Percentiles rank a stretch among this genome's conserved stretches.
phyloP scores from a whole-genome alignment of 1,139 yeast genomes.

The Kluyveromyces marxianus region DNA sequence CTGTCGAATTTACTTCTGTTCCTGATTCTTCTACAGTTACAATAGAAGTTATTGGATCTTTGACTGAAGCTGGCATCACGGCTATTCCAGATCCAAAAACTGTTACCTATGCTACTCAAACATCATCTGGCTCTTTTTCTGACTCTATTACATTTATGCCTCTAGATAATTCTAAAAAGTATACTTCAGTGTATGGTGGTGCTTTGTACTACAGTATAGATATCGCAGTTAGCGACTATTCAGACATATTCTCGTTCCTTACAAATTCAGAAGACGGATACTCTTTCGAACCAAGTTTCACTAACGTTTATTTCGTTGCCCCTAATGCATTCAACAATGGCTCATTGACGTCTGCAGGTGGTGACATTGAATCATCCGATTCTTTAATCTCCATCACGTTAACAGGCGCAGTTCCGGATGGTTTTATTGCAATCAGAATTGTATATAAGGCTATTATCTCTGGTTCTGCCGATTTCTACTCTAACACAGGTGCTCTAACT shows the following conservation, averaged over 20 bases:
- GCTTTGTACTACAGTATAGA: conserved; percentile 7
- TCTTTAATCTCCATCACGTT: conserved; percentile 4
- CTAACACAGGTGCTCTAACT: conserved; percentile 5
- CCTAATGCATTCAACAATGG: conserved; percentile 7
- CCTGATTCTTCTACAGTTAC: conserved; percentile 5
- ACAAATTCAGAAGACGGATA: conserved; percentile 7
- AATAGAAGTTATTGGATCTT: conserved; percentile 5
- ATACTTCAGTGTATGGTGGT: conserved; percentile 6
- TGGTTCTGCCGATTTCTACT: conserved; percentile 6
- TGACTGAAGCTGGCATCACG: conserved; percentile 5
- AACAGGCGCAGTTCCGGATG: conserved; percentile 7
- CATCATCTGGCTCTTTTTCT: conserved; percentile 10
- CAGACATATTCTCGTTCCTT: conserved; percentile 7
- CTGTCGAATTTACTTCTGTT: conserved; percentile 7
- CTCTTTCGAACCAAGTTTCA: conserved; percentile 4
- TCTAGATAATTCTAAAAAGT: conserved; percentile 1
- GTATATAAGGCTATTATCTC: conserved; percentile 7
- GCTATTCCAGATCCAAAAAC: conserved; percentile 7
- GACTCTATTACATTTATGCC: conserved; percentile 4
- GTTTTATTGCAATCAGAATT: conserved; percentile 6
- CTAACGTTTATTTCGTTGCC: conserved; percentile 4
- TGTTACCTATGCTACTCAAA: conserved; percentile 5
- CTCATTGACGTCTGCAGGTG: conserved; percentile 2
- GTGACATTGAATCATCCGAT: conserved; percentile 4
- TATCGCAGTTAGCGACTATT: conserved; percentile 7